phyloP scores from a whole-genome alignment of 2,329 filamentous ascomycete genomes.

The Lachnellula arida region DNA sequence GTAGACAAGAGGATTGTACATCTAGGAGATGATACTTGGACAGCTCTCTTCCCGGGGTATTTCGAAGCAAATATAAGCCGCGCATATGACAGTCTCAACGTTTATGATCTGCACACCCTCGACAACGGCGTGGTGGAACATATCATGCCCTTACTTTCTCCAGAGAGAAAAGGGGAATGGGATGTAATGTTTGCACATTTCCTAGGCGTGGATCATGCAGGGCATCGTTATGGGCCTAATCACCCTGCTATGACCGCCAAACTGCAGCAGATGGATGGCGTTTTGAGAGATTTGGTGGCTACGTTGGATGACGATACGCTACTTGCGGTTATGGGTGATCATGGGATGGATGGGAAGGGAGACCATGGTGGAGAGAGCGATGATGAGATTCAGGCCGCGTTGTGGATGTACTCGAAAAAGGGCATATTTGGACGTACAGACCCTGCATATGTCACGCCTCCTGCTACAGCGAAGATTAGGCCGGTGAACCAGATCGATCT shows the following conservation, averaged over 20 bases:
- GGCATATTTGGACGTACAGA: constrained; percentile 75
- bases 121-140: constrained; percentile 93
- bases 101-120: constrained; percentile 95
- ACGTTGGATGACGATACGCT: constrained; percentile 79
- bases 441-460: constrained; percentile 52
- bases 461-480: constrained; percentile 69
- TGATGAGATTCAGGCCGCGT: constrained; percentile 86
- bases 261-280: constrained; percentile 81
- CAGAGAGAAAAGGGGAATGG: constrained; percentile 66
- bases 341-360: constrained; percentile 96
- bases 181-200: constrained; percentile 94
- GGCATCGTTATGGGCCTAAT: constrained; percentile 90
- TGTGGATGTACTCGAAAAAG: constrained; percentile 98
- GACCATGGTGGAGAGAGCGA: constrained; percentile 98
- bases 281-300: constrained; percentile 67
- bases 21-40: constrained; percentile 97
- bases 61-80: constrained; percentile 83
- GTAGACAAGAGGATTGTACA: constrained; percentile 79
- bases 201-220: constrained; percentile 93
- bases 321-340: constrained; percentile 95
- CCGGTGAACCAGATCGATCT: constrained; percentile 86
- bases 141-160: constrained; percentile 74
- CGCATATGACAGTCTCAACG: constrained; percentile 95
- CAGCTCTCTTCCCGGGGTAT: constrained; percentile 85
- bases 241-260: constrained; percentile 91